These are phyloP conservation scores for Elongisporangium anandrum DNA, from an alignment of 352 stramenopile species.

Conservation along the genomic window DNA sequence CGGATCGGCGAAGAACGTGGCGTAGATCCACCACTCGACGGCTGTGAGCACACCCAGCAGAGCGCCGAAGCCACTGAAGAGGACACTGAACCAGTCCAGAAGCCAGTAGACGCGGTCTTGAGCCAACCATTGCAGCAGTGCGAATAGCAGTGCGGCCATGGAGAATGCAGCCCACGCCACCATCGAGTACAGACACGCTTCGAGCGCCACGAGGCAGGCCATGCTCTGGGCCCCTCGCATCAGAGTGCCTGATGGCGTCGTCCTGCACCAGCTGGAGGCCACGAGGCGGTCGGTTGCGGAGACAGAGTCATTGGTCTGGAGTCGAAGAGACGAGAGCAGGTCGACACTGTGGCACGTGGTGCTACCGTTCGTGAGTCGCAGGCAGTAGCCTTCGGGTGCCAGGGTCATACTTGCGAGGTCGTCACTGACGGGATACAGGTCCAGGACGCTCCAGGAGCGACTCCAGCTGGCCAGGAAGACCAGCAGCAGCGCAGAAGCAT, in stretches of 20 bases:
- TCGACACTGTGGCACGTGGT: constrained; percentile 28
- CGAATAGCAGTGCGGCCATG: constrained; percentile 14
- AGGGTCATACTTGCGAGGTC: constrained; percentile 25
- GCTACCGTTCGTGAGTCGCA: constrained; percentile 24
- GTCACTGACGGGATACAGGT: constrained; percentile 9
- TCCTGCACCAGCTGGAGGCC: constrained; percentile 38
- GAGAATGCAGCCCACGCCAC: constrained; percentile 33
- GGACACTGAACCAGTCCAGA: constrained; percentile 11
- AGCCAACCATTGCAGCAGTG: constrained; percentile 3
- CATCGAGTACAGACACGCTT: constrained; percentile 48
- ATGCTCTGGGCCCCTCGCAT: constrained; percentile 47
- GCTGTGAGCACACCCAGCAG: constrained; percentile 30
- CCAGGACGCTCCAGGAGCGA: constrained; percentile 31
- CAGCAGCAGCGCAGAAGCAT: constrained; percentile 21
- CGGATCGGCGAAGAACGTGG: constrained; percentile 38
- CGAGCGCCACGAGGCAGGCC: constrained; percentile 53
- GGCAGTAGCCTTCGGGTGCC: constrained; percentile 40
- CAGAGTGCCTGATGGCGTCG: constrained; percentile 11
- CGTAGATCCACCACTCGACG: constrained; percentile 54
- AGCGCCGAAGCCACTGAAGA: constrained; percentile 30
- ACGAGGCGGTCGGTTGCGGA: constrained; percentile 8
- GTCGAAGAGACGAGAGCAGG: constrained; percentile 3
- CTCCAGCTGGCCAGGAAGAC: constrained; percentile 17
- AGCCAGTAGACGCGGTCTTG: neutral
- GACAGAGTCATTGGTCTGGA: constrained; percentile 6